phyloP scores from a whole-genome alignment of 129 eudicot genomes.

The Gnaphalium uliginosum region DNA sequence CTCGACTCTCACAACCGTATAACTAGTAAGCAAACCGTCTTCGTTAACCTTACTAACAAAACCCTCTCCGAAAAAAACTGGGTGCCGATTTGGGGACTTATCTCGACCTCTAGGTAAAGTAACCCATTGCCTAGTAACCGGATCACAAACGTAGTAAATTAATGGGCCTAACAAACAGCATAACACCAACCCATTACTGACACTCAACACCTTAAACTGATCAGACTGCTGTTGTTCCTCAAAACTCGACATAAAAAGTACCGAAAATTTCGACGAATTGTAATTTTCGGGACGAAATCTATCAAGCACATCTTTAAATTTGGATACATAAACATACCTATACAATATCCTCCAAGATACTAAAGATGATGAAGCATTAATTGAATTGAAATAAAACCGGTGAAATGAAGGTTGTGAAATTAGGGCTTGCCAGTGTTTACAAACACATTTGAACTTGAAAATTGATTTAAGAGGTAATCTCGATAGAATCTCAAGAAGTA shows the following conservation, averaged over 20 bases:
- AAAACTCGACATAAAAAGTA: constrained; percentile 47
- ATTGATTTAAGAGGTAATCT: constrained; percentile 47
- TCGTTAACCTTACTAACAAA: constrained; percentile 43
- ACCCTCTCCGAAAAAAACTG: constrained; percentile 50
- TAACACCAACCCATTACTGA: constrained; percentile 52
- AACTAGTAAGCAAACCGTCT: constrained; percentile 40
- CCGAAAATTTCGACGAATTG: constrained; percentile 38
- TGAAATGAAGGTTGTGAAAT: constrained; percentile 45
- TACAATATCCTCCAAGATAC: constrained; percentile 40
- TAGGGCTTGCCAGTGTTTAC: constrained; percentile 43
- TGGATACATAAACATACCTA: constrained; percentile 48
- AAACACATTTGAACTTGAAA: constrained; percentile 50
- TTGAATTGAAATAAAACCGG: constrained; percentile 26
- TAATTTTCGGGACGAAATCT: constrained; percentile 48
- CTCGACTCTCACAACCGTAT: constrained; percentile 43
- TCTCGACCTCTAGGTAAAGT: constrained; percentile 44
- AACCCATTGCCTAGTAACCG: constrained; percentile 52
- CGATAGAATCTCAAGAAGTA: constrained; percentile 42
- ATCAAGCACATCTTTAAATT: constrained; percentile 41
- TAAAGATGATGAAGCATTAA: background rate
- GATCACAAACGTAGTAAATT: constrained; percentile 55
- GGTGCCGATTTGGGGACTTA: constrained; percentile 34
- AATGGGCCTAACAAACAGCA: constrained; percentile 50
- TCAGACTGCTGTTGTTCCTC: constrained; percentile 55
- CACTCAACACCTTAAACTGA: constrained; percentile 47